Conservation (phyloP, 2,329 filamentous ascomycete species). For the Polytolypa hystricis region DNA sequence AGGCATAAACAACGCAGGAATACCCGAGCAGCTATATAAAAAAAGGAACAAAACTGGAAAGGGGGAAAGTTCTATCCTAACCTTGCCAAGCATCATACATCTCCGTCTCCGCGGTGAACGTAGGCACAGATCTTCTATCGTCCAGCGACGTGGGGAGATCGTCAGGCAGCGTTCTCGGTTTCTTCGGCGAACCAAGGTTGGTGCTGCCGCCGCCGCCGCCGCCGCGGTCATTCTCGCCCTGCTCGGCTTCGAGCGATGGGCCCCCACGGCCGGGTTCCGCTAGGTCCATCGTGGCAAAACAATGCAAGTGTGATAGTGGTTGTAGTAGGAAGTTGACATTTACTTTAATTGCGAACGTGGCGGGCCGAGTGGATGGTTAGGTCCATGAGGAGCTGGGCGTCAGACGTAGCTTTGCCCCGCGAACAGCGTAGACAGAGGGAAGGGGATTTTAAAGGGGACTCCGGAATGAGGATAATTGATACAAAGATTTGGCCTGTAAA, state of each 20-base stretch:
- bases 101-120: conserved; percentile 72
- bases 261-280: conserved; percentile 22
- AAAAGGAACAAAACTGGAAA: conserved; percentile 1
- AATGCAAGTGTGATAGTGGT: too few relatives aligned
- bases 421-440: too few relatives aligned
- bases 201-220: conserved; percentile 4
- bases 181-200: conserved; percentile 11
- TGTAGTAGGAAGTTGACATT: too few relatives aligned
- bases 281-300: conserved; percentile 27
- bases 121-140: conserved; percentile 62
- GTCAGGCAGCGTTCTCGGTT: conserved; percentile 49
- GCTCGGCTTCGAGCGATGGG: conserved; percentile 10
- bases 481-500: too few relatives aligned
- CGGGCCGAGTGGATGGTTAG: too few relatives aligned
- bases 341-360: too few relatives aligned
- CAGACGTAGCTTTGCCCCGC: too few relatives aligned
- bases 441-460: too few relatives aligned
- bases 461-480: too few relatives aligned
- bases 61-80: conserved; percentile 32
- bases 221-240: conserved; percentile 1
- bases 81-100: conserved; percentile 99
- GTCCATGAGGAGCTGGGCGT: too few relatives aligned
- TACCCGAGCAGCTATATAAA: neutral
- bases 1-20: too few relatives aligned
- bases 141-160: conserved; percentile 88